A percentile compares a stretch with the other conserved stretches of the same genome.
phyloP scores from a whole-genome alignment of 31 red algal species.

The Porphyra umbilicalis region DNA sequence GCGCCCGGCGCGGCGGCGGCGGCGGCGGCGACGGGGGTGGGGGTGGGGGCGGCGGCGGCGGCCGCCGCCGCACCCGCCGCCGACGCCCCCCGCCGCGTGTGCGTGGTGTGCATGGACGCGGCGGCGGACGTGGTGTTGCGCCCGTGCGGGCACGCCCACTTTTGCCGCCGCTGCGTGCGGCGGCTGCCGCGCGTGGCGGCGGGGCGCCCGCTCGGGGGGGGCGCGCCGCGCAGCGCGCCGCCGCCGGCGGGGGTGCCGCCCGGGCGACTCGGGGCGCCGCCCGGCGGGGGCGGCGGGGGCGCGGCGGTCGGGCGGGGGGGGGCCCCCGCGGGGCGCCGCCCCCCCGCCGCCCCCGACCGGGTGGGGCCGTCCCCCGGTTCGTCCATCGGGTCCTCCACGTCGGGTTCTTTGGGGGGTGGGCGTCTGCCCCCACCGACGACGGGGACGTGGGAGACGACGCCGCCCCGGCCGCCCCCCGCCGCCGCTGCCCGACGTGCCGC shows the following conservation, averaged over 20 bases:
- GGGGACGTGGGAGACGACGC: no score
- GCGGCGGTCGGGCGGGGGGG: neutral
- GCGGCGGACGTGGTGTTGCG: constrained; percentile 5
- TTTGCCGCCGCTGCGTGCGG: constrained; percentile 5
- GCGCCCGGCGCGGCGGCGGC: neutral
- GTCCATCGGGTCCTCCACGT: neutral
- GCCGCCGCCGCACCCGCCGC: neutral
- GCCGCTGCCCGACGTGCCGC: neutral
- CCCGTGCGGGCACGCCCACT: constrained; percentile 9
- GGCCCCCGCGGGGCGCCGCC: neutral
- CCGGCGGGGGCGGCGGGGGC: neutral
- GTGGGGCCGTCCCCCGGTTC: neutral
- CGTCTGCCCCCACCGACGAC: no score
- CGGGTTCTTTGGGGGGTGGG: no score
- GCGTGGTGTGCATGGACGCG: constrained; percentile 13
- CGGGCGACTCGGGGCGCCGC: no score
- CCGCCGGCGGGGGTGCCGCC: neutral
- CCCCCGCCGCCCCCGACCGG: no score
- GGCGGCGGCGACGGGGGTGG: neutral
- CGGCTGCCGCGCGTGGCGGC: neutral
- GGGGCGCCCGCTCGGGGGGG: neutral
- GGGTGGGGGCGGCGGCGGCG: neutral
- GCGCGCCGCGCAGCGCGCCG: no score
- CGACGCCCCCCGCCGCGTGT: neutral
- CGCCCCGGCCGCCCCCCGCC: no score